Evolutionary conservation across 1,139 yeast genomes (phyloP).

Genomic region (Debaryomyces singareniensis): DNA sequence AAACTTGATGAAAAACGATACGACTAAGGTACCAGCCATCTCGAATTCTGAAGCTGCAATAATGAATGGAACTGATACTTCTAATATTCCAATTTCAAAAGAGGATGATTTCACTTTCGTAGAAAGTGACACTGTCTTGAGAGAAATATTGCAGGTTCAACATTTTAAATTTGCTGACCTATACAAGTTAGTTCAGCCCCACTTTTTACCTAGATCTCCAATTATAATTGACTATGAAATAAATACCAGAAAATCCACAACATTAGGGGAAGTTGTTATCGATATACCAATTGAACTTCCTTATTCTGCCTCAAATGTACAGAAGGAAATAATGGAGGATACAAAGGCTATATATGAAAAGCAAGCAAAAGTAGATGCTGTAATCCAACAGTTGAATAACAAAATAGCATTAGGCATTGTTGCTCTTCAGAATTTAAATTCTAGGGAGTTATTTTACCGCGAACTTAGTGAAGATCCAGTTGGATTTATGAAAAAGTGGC

Average conservation of each 20-base stretch:
- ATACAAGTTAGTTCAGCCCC: slow-evolving; percentile 55
- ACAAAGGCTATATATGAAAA: slow-evolving; percentile 35
- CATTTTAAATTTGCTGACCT: slow-evolving; percentile 66
- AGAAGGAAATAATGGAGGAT: slow-evolving; percentile 32
- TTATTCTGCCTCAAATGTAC: slow-evolving; percentile 34
- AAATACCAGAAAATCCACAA: slow-evolving; percentile 67
- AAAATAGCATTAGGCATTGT: slow-evolving; percentile 59
- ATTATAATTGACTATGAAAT: slow-evolving; percentile 68
- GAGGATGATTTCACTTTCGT: slow-evolving; percentile 40
- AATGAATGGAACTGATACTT: slow-evolving; percentile 7
- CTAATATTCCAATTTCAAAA: slow-evolving; percentile 13
- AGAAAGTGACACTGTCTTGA: slow-evolving; percentile 64
- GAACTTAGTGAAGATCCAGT: slow-evolving; percentile 74
- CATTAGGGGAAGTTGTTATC: slow-evolving; percentile 72
- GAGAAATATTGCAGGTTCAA: slow-evolving; percentile 47
- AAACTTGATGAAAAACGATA: slow-evolving; percentile 47
- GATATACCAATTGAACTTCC: slow-evolving; percentile 67
- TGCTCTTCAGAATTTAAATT: slow-evolving; percentile 53
- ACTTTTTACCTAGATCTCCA: slow-evolving; percentile 73
- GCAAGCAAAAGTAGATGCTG: slow-evolving; percentile 38
- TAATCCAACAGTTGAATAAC: slow-evolving; percentile 51
- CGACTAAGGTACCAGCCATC: slow-evolving; percentile 35
- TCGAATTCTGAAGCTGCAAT: slow-evolving; percentile 15
- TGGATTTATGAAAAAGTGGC: slow-evolving; percentile 65
- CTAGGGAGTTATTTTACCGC: slow-evolving; percentile 54